Base-by-base conservation (phyloP, 108 stramenopile species). In the Skeletonema grethae region DNA sequence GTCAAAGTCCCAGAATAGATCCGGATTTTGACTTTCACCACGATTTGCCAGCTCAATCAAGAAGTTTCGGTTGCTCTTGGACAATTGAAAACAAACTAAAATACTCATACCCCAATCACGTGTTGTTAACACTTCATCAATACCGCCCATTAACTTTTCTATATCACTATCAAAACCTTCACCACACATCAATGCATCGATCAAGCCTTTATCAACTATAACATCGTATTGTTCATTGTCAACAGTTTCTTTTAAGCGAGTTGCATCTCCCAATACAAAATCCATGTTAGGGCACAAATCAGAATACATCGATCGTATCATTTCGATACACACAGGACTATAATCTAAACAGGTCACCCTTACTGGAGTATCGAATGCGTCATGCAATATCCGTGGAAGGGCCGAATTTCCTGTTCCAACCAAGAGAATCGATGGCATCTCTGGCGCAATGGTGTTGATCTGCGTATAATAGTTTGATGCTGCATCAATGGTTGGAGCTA, bases 161-260 rank as follows among this genome's bases (percentile, higher is more conserved):
- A 90, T 16, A n/a, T 66, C 63, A 9, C 57, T 43, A 45, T 90
- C 76, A 75, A 83, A 88, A 0, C 88, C 91, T 61, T 92, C 91
- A 15, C 80, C 84, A 39, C 91, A 92, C 65, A 92, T 76, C 0
- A 92, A 65, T 18, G 91, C 91, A 83, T 92, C 91, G 36, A 85
- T 75, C 59, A 92, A 75, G 57, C 91, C 91, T 70, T 92, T 92
- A 63, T 92, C 91, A n/a, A 88, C 39, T 31, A 92, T 77, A 1
- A 79, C 74, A 75, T 92, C 88, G 65, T 84, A 85, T 35, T 50
- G 55, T 8, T 36, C 41, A 22, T 71, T 67, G 15, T 53, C 24
- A 55, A 36, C 0, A 12, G 24, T 67, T 10, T 78, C 30, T 24
- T 72, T 41, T 43, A 92, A 66, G 31, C 70, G 38, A n/a, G 65